Evolutionary conservation across 169 alveolate species (phyloP).

Genomic region (Cryptosporidium xiaoi): DNA sequence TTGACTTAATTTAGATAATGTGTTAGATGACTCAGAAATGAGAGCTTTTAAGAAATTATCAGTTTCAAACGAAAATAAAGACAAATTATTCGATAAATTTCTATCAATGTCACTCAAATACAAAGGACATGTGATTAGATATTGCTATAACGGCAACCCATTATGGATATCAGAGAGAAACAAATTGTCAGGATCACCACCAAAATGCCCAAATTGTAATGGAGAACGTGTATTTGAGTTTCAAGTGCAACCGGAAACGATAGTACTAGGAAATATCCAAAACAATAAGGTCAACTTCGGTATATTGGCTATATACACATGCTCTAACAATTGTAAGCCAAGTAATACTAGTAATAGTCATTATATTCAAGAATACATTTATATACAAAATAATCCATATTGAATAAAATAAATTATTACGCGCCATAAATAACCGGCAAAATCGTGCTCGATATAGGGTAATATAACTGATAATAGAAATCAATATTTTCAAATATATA

Average conservation of each 20-base stretch:
- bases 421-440: conserved; percentile 3
- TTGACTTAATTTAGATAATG: conserved; percentile 31
- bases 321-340: conserved; percentile 44
- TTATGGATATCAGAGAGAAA: conserved; percentile 59
- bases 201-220: conserved; percentile 24
- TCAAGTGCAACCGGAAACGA: conserved; percentile 62
- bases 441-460: conserved; percentile 63
- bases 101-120: conserved; percentile 21
- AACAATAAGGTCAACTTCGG: conserved; percentile 23
- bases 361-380: conserved; percentile 48
- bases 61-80: conserved; percentile 10
- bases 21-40: conserved; percentile 67
- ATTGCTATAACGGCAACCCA: conserved; percentile 24
- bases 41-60: conserved; percentile 41
- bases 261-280: conserved; percentile 45
- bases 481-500: background rate
- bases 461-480: background rate
- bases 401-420: background rate
- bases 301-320: conserved; percentile 42
- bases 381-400: conserved; percentile 57
- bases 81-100: conserved; percentile 23
- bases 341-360: background rate
- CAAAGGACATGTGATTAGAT: conserved; percentile 47
- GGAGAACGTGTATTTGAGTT: conserved; percentile 50
- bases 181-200: conserved; percentile 12